Conservation (phyloP, 768 basidiomycete species). For the Boletus patriciae region DNA sequence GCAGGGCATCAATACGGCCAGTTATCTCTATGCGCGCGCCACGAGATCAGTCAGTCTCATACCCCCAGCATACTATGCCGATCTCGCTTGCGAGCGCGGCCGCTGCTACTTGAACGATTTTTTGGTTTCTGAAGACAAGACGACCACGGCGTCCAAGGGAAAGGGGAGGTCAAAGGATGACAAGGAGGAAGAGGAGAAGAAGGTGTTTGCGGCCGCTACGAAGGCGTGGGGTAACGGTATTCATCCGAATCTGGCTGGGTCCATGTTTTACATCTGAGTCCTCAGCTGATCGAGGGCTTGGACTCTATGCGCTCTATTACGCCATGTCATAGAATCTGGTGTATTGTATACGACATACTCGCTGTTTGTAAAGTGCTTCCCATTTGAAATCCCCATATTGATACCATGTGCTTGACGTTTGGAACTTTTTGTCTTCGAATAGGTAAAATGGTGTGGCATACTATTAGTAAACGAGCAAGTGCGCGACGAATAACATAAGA, state of each 20-base stretch:
- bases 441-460: background rate
- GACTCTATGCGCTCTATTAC: background rate
- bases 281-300: background rate
- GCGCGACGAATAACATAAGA: conserved; percentile 1
- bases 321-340: background rate
- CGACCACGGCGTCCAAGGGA: conserved; percentile 36
- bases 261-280: conserved; percentile 74
- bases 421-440: background rate
- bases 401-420: background rate
- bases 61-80: conserved; percentile 79
- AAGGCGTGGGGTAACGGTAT: conserved; percentile 55
- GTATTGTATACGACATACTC: background rate
- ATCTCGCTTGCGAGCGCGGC: conserved; percentile 80
- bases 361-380: background rate
- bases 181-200: conserved; percentile 30
- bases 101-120: conserved; percentile 75
- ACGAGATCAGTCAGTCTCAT: conserved; percentile 82
- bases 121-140: conserved; percentile 55
- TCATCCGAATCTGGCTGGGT: conserved; percentile 54
- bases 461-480: background rate
- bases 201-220: conserved; percentile 21
- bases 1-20: conserved; percentile 63
- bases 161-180: conserved; percentile 24
- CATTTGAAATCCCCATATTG: background rate
- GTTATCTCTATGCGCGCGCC: conserved; percentile 79